These are phyloP conservation scores for Fraxinus paxiana DNA, from an alignment of 305 asterid species.

Conservation along the genomic window DNA sequence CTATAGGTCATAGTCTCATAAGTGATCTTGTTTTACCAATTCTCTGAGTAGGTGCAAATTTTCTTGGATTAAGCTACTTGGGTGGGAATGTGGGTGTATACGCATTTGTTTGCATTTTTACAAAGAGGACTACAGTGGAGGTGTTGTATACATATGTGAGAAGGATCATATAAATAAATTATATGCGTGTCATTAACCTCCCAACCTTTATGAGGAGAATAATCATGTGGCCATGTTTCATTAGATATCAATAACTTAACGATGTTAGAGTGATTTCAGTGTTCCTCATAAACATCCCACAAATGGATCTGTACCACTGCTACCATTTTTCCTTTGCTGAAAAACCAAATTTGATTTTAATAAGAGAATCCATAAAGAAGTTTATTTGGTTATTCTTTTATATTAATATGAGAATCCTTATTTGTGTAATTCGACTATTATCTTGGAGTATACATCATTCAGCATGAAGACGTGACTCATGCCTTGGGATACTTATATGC, in stretches of 20 bases:
- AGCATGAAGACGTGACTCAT: neutral
- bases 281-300: neutral
- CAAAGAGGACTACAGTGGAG: neutral
- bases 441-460: neutral
- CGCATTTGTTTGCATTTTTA: neutral
- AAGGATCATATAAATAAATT: neutral
- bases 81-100: neutral
- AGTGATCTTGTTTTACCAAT: neutral
- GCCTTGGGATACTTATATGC: constrained; percentile 3
- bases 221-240: neutral
- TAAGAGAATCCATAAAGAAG: neutral
- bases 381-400: neutral
- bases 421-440: neutral
- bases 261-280: neutral
- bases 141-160: neutral
- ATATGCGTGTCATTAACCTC: neutral
- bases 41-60: neutral
- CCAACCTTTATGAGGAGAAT: neutral
- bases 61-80: neutral
- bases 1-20: neutral
- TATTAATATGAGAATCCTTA: neutral
- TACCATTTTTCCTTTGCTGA: neutral
- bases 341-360: neutral
- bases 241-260: neutral
- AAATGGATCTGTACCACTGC: neutral